Evolutionary conservation across 2,329 filamentous ascomycete species (phyloP).

Genomic region (Seiridium unicorne): DNA sequence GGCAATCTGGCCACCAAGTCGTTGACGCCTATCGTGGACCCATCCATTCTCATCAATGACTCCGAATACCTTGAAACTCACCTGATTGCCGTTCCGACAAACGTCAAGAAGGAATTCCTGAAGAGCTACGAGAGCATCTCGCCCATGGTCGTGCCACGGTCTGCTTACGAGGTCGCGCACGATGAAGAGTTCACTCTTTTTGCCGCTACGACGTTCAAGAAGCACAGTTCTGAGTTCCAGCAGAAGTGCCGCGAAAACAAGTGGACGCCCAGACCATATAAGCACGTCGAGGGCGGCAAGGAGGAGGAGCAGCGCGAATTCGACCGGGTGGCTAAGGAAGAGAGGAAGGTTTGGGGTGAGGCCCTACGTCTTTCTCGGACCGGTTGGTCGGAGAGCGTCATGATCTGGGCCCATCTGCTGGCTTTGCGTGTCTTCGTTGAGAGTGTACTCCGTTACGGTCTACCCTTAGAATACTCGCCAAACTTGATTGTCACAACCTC

Average conservation of each 20-base stretch:
- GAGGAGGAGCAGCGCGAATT: conserved; percentile 89
- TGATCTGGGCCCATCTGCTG: conserved; percentile 93
- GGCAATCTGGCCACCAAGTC: conserved; percentile 95
- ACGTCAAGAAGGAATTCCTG: conserved; percentile 81
- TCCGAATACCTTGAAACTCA: conserved; percentile 98
- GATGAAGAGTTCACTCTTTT: conserved; percentile 91
- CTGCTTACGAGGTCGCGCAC: conserved; percentile 72
- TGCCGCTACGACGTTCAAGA: conserved; percentile 91
- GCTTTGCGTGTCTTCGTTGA: conserved; percentile 94
- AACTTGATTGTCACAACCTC: conserved; percentile 57
- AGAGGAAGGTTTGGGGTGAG: conserved; percentile 86
- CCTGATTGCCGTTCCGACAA: conserved; percentile 82
- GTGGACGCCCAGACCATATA: conserved; percentile 94
- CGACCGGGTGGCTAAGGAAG: conserved; percentile 76
- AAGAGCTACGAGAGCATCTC: conserved; percentile 84
- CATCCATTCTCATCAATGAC: conserved; percentile 75
- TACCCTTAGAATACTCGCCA: conserved; percentile 81
- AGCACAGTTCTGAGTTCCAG: conserved; percentile 80
- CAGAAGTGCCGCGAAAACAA: conserved; percentile 90
- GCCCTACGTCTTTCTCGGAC: conserved; percentile 82
- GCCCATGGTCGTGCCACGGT: conserved; percentile 92
- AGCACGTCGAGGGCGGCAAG: conserved; percentile 83
- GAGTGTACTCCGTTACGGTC: conserved; percentile 91
- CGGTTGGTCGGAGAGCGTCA: conserved; percentile 94
- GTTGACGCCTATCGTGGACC: conserved; percentile 83